Conservation (phyloP, 192 early-diverging fungal genomes). For the Thoreauomyces humboldtii region DNA sequence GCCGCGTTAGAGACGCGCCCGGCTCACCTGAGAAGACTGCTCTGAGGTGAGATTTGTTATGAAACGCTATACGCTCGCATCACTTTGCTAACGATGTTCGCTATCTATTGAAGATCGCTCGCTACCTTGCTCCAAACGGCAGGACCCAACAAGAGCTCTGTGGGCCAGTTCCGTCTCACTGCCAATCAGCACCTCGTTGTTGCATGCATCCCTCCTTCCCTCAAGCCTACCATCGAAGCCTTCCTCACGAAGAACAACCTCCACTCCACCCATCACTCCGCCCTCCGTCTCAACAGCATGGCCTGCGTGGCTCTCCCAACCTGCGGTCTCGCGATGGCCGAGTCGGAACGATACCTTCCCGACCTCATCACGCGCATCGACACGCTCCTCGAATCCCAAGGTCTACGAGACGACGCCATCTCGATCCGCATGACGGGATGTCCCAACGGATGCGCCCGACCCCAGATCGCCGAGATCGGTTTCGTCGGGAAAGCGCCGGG, state of each 20-base stretch:
- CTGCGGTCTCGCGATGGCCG: slow-evolving; percentile 93
- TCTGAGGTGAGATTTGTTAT: too few relatives aligned
- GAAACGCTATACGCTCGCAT: too few relatives aligned
- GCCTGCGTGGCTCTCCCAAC: slow-evolving; percentile 95
- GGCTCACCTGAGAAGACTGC: slow-evolving; percentile 69
- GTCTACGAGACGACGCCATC: slow-evolving; percentile 84
- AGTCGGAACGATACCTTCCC: slow-evolving; percentile 94
- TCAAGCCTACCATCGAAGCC: slow-evolving; percentile 50
- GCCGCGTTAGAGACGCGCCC: slow-evolving; percentile 81
- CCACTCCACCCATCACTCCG: slow-evolving; percentile 70
- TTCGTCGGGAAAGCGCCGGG: slow-evolving; percentile 94
- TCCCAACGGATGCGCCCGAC: slow-evolving; percentile 96
- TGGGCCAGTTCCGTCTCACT: slow-evolving; percentile 80
- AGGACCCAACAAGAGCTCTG: slow-evolving; percentile 52
- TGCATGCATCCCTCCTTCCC: slow-evolving; percentile 67
- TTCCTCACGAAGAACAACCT: slow-evolving; percentile 75
- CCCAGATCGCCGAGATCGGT: slow-evolving; percentile 91
- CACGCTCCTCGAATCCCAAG: slow-evolving; percentile 71
- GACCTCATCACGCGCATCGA: slow-evolving; percentile 79
- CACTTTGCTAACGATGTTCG: too few relatives aligned
- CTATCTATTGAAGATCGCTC: too few relatives aligned
- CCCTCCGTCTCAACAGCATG: slow-evolving; percentile 86
- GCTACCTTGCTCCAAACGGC: neutral
- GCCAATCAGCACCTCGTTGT: slow-evolving; percentile 93
- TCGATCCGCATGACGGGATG: slow-evolving; percentile 98